Evolutionary conservation across 768 basidiomycete species (phyloP).

Genomic region (Termitomyces sp.): DNA sequence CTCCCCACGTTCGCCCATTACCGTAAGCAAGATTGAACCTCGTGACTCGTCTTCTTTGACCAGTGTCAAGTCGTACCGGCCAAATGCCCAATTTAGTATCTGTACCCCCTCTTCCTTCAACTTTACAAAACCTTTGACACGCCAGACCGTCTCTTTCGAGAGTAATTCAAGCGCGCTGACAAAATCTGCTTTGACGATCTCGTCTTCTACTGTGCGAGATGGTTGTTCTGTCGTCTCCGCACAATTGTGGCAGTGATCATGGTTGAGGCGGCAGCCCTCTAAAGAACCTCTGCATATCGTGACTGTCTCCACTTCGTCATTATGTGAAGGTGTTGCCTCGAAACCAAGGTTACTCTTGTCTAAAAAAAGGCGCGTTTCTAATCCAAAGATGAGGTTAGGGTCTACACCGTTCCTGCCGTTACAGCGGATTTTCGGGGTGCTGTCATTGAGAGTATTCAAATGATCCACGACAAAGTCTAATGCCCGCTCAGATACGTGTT

Average conservation of each 20-base stretch:
- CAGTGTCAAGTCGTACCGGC: slow-evolving; percentile 60
- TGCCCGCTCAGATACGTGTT: slow-evolving; percentile 70
- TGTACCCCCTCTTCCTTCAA: slow-evolving; percentile 32
- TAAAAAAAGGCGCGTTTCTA: slow-evolving; percentile 76
- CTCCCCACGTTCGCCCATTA: slow-evolving; percentile 90
- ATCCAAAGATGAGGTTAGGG: slow-evolving; percentile 79
- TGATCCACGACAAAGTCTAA: slow-evolving; percentile 85
- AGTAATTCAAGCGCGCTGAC: slow-evolving; percentile 41
- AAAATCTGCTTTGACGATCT: slow-evolving; percentile 33
- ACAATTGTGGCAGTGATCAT: slow-evolving; percentile 8
- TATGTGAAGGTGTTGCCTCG: slow-evolving; percentile 33
- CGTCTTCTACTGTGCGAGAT: slow-evolving; percentile 9
- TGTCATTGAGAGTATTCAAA: slow-evolving; percentile 83
- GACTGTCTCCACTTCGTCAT: slow-evolving; percentile 83
- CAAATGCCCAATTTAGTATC: slow-evolving; percentile 94
- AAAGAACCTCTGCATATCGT: slow-evolving; percentile 48
- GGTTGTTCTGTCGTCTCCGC: slow-evolving; percentile 2
- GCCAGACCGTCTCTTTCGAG: slow-evolving; percentile 67
- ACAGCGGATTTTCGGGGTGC: slow-evolving; percentile 79
- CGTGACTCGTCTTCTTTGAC: slow-evolving; percentile 22
- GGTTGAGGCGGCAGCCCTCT: slow-evolving; percentile 1
- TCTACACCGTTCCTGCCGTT: slow-evolving; percentile 60
- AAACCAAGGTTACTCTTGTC: slow-evolving; percentile 15
- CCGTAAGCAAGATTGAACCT: slow-evolving; percentile 58
- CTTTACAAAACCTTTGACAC: slow-evolving; percentile 83